Base-by-base conservation (phyloP, 768 basidiomycete genomes). In the Lactarius quietus region DNA sequence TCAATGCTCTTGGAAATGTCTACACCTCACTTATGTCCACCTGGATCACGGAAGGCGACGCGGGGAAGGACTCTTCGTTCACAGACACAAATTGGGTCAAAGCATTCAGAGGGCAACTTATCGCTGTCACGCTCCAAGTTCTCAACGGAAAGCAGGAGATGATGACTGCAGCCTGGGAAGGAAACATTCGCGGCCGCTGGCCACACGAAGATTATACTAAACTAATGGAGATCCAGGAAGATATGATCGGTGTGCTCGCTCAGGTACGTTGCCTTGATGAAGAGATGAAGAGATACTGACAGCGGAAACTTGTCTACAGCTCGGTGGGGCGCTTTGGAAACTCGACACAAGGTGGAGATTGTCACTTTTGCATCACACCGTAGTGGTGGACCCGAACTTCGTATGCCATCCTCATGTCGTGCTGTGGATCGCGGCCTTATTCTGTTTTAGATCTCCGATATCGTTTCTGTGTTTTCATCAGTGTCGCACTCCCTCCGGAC, bases 301-400 rank as follows among this genome's bases (percentile, higher is more conserved):
- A 23, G 1, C 23, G 48, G 57, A 67, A 36, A 59, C 53, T 51
- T 10, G 3, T 33, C 12, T 10, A 51, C 59, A 81, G 80, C 74
- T 81, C 12, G 78, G 74, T 1, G 76, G 77, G 7, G 75, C 83
- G 1, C 76, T 85, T 26, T 71, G 73, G 6, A 76, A 82, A 26
- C 72, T 86, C 41, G 77, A 82, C 29, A 75, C 75, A 0, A 68
- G 72, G 26, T 81, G 81, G 79, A 72, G 80, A 20, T 73, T 73
- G 41, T 64, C 70, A 6, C 75, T 84, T 55, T 72, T 82, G 0
- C 77, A 79, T 38, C 72, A 76, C 56, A 83, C 82, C 3, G 77
- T 78, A 36, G 79, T 83, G 59, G 76, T 86, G 38, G 82, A 86
- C 70, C 84, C 85, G 0, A 78, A 81, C 69, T 83, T 85, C 68